phyloP scores from a whole-genome alignment of 305 asterid species.

The Lippia alba region DNA sequence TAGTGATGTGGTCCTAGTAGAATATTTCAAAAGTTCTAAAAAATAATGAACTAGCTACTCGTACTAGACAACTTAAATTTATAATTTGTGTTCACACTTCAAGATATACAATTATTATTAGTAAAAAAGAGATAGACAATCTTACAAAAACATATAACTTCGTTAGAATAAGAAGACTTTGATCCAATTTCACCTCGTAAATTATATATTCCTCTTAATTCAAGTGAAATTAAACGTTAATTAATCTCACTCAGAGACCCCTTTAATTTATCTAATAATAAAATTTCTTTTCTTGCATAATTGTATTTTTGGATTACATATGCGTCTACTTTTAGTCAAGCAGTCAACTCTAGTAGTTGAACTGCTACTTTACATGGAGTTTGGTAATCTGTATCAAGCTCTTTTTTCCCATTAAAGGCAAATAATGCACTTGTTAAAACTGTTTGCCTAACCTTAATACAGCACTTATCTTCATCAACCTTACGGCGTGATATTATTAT shows the following conservation, averaged over 20 bases:
- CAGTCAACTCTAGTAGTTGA: conserved; percentile 57
- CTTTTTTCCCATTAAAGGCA: conserved; percentile 9
- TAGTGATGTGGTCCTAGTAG: too few relatives aligned
- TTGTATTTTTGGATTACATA: conserved; percentile 27
- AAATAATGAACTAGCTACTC: too few relatives aligned
- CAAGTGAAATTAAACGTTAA: too few relatives aligned
- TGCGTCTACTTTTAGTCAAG: conserved; percentile 45
- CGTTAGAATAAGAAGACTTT: too few relatives aligned
- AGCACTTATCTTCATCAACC: neutral
- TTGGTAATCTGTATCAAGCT: conserved; percentile 59
- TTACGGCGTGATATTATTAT: too few relatives aligned
- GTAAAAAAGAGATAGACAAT: too few relatives aligned
- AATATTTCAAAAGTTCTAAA: too few relatives aligned
- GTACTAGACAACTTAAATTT: too few relatives aligned
- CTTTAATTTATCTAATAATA: conserved; percentile 4
- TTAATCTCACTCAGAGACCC: too few relatives aligned
- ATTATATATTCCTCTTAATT: conserved; percentile 3
- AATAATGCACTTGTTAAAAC: conserved; percentile 32
- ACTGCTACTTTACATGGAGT: conserved; percentile 43
- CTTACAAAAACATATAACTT: too few relatives aligned
- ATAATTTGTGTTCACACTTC: too few relatives aligned
- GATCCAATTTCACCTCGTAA: conserved; percentile 23
- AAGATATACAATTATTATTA: too few relatives aligned
- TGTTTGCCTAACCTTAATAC: conserved; percentile 46
- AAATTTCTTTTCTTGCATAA: neutral